These are phyloP conservation scores for Lecanicillium sp. DNA, from an alignment of 2,329 filamentous ascomycete species.

Conservation along the genomic window DNA sequence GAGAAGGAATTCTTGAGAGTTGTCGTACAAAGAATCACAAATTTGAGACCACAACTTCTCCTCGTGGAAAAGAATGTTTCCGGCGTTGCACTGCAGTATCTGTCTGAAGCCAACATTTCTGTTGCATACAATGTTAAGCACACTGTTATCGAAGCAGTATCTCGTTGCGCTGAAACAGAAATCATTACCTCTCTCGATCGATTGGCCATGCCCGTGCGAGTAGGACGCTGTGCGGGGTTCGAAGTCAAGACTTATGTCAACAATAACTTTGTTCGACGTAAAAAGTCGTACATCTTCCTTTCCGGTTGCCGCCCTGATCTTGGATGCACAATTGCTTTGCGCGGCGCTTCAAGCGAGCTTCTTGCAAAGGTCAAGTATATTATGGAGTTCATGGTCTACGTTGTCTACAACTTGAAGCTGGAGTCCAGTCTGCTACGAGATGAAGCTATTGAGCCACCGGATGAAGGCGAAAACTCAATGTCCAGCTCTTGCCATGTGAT, in stretches of 20 bases:
- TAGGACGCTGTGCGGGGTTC: constrained; percentile 77
- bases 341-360: constrained; percentile 65
- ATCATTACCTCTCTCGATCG: constrained; percentile 95
- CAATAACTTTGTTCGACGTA: constrained; percentile 60
- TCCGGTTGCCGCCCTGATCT: constrained; percentile 84
- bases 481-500: constrained; percentile 31
- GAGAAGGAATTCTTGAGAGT: constrained; percentile 90
- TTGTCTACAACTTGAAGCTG: constrained; percentile 93
- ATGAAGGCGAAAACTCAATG: constrained; percentile 39
- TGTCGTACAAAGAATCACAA: constrained; percentile 83
- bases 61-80: constrained; percentile 92
- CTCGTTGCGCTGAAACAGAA: constrained; percentile 81
- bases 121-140: constrained; percentile 96
- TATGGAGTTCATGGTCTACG: constrained; percentile 98
- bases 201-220: constrained; percentile 62
- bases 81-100: constrained; percentile 78
- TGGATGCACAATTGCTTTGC: constrained; percentile 87
- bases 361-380: constrained; percentile 81
- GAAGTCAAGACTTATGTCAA: constrained; percentile 95
- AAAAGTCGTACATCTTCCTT: constrained; percentile 93
- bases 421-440: constrained; percentile 93
- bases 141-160: constrained; percentile 90
- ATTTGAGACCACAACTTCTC: constrained; percentile 74
- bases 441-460: constrained; percentile 78
- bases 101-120: constrained; percentile 82